A percentile compares a stretch with the other conserved stretches of the same genome.
These are phyloP conservation scores for Zygosaccharomyces sapae DNA, from an alignment of 1,139 yeast genomes.

Conservation along the genomic window DNA sequence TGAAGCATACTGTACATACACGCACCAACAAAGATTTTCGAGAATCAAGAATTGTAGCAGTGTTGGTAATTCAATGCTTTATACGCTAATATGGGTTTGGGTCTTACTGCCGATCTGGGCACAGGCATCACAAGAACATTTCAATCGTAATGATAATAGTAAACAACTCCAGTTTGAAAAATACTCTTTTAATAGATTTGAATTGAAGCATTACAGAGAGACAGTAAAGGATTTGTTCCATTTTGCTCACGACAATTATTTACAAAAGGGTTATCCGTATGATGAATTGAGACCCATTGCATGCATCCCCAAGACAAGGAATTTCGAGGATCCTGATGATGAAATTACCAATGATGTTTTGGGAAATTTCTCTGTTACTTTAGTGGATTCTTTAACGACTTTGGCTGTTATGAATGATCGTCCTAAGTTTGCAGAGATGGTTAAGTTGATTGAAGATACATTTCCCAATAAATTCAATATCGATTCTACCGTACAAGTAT, in stretches of 20 bases:
- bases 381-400: constrained; percentile 76
- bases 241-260: constrained; percentile 76
- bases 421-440: constrained; percentile 48
- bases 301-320: constrained; percentile 68
- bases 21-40: not conserved
- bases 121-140: not conserved
- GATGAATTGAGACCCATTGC: constrained; percentile 78
- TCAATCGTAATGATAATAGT: not conserved
- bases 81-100: not conserved
- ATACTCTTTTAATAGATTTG: constrained; percentile 46
- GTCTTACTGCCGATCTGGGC: not conserved
- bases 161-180: constrained; percentile 1
- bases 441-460: constrained; percentile 43
- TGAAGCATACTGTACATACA: too few species aligned
- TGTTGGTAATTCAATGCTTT: not conserved
- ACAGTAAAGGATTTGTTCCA: constrained; percentile 58
- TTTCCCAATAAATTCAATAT: constrained; percentile 47
- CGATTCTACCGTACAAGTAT: constrained; percentile 75
- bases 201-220: constrained; percentile 44
- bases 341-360: constrained; percentile 72
- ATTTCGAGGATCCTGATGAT: constrained; percentile 49
- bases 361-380: constrained; percentile 76
- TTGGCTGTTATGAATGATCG: constrained; percentile 67
- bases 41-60: not conserved
- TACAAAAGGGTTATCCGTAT: constrained; percentile 67